Percentiles rank a stretch among this genome's conserved stretches.
These are phyloP conservation scores for Tuber borchii DNA, from an alignment of 495 filamentous ascomycete genomes.

Conservation along the genomic window DNA sequence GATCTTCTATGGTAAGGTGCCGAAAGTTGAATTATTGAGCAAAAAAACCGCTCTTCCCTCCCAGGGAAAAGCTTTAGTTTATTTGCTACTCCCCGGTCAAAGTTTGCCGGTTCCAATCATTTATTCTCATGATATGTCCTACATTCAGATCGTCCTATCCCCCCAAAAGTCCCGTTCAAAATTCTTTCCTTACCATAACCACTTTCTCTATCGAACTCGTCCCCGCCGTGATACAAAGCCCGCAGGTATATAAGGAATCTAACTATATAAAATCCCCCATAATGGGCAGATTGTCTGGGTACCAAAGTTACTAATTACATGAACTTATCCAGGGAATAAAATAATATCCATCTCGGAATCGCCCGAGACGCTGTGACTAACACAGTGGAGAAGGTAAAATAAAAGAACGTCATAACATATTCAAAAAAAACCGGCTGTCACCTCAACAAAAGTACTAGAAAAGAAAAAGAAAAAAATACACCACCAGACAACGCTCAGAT, in stretches of 20 bases:
- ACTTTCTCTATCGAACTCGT: neutral
- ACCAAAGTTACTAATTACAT: conserved; percentile 6
- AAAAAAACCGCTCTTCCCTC: neutral
- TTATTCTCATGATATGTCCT: neutral
- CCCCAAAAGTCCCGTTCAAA: neutral
- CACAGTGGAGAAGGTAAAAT: conserved; percentile 21
- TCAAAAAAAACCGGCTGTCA: conserved; percentile 27
- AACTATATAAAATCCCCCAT: neutral
- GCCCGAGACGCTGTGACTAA: neutral
- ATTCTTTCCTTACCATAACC: neutral
- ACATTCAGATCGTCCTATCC: neutral
- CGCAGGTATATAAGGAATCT: neutral
- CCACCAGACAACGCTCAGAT: conserved; percentile 24
- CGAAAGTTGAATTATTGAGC: conserved; percentile 17
- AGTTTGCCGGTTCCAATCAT: neutral
- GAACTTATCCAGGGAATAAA: conserved; percentile 3
- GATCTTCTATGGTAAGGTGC: conserved; percentile 29
- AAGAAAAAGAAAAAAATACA: conserved; percentile 25
- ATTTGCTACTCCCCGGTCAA: neutral
- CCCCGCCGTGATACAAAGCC: neutral
- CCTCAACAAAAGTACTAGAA: conserved; percentile 16
- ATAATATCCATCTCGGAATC: conserved; percentile 3
- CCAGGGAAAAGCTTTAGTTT: neutral
- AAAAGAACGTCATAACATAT: conserved; percentile 4
- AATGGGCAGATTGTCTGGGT: neutral